Conservation (phyloP, 1,139 yeast genomes). For the Scheffersomyces titani region DNA sequence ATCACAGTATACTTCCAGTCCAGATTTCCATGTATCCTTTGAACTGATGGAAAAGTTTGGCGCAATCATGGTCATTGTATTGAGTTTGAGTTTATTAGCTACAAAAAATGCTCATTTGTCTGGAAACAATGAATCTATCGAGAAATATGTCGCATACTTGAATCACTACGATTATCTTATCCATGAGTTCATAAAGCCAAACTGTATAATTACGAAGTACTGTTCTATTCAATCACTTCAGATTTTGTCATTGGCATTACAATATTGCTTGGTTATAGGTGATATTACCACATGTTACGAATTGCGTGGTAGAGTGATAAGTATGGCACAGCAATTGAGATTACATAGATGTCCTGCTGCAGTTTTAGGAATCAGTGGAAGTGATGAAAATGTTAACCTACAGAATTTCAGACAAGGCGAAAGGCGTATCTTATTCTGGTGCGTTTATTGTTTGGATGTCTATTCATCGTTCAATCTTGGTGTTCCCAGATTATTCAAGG, state of each 20-base stretch:
- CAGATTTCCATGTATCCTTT: constrained; percentile 15
- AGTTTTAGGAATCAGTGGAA: constrained; percentile 52
- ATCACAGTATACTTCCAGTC: constrained; percentile 8
- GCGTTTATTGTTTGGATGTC: constrained; percentile 74
- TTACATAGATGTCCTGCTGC: constrained; percentile 89
- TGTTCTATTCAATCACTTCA: constrained; percentile 75
- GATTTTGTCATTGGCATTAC: constrained; percentile 64
- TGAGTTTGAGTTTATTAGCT: constrained; percentile 60
- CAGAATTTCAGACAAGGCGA: constrained; percentile 70
- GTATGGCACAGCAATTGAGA: constrained; percentile 85
- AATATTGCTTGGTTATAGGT: constrained; percentile 74
- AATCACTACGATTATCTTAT: constrained; percentile 54
- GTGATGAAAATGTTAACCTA: constrained; percentile 54
- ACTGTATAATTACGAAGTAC: constrained; percentile 51
- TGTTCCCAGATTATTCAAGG: constrained; percentile 77
- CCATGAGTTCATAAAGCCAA: constrained; percentile 53
- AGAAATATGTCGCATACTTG: constrained; percentile 26
- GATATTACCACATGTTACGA: constrained; percentile 75
- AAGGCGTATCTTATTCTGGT: constrained; percentile 82
- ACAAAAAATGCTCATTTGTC: constrained; percentile 28
- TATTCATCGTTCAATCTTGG: constrained; percentile 78
- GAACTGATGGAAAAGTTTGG: constrained; percentile 59
- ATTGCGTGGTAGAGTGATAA: constrained; percentile 70
- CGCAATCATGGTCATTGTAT: constrained; percentile 55
- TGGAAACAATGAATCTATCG: constrained; percentile 12